phyloP scores from a whole-genome alignment of 768 basidiomycete species.

The Pleurotus tuber-regium region DNA sequence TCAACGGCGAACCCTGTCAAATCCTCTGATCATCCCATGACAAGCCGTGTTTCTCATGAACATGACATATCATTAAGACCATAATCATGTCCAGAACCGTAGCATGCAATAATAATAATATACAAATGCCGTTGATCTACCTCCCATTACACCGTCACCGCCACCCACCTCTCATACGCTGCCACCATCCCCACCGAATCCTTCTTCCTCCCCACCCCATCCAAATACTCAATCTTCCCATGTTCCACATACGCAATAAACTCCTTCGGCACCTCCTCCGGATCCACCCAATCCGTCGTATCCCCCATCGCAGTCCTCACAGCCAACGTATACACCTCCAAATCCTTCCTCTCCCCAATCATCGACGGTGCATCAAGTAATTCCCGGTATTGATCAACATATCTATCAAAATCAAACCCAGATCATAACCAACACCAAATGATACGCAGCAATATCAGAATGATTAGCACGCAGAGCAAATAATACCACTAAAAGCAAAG shows the following conservation, averaged over 20 bases:
- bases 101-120: too few species aligned
- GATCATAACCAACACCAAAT: neutral
- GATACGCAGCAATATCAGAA: too few species aligned
- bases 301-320: slow-evolving; percentile 49
- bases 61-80: too few species aligned
- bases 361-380: slow-evolving; percentile 56
- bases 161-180: slow-evolving; percentile 45
- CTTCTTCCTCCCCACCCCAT: slow-evolving; percentile 25
- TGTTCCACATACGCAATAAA: slow-evolving; percentile 45
- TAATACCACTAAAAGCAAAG: too few species aligned
- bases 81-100: too few species aligned
- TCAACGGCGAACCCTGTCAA: too few species aligned
- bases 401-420: slow-evolving; percentile 20
- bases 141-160: slow-evolving; percentile 14
- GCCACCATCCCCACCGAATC: slow-evolving; percentile 35
- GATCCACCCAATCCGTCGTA: slow-evolving; percentile 26
- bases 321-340: slow-evolving; percentile 52
- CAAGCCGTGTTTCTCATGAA: too few species aligned
- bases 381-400: slow-evolving; percentile 73
- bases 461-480: too few species aligned
- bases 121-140: too few species aligned
- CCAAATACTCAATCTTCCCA: slow-evolving; percentile 31
- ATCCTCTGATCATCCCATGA: too few species aligned
- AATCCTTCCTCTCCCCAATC: slow-evolving; percentile 54
- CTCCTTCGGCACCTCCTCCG: slow-evolving; percentile 41